Base-by-base conservation (phyloP, 2,329 filamentous ascomycete genomes). In the Cladophialophora carrionii region DNA sequence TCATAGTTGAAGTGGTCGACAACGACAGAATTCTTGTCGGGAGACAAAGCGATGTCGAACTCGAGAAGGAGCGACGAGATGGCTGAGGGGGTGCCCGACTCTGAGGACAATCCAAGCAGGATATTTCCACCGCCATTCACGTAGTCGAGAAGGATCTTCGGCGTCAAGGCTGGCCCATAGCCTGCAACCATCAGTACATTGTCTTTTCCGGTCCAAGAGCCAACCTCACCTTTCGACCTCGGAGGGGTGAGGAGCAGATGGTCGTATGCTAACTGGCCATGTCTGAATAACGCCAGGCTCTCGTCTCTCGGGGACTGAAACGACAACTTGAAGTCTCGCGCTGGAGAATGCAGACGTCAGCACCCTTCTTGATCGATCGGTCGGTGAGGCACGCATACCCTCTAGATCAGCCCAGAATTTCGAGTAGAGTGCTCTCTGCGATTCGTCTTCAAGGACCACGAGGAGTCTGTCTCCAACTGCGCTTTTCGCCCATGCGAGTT, bases 1-100 rank as follows among this genome's bases (percentile, higher is more conserved):
- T 98, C 94, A 80, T 95, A 95, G 81, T 91, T 90, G 87, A 98
- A 97, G 82, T 99, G 95, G 79, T 98, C 95, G 67, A 98, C 89
- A 5, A 96, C 89, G 64, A 94, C 82, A 63, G 91, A 88, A 62
- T 89, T 91, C 74, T 93, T 91, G 78, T 96, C 94, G 41, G 87
- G 80, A 46, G 95, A 91, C n/a, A 97, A 86, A 71, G 88, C 83
- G 74, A 99, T 90, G 75, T 97, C 94, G 76, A 97, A 84, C 79
- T 98, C 92, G 73, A 90, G 82, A 58, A 98, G 90, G 63, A 96
- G 84, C 49, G 90, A 89, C 70, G 88, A 87, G 72, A 97, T 80
- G 55, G 90, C 87, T 61, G 86, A 87, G 14, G 94, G 88, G 2
- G 90, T 88, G 17, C 89, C 79, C 56, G 85, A 81, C 63, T 86